These are phyloP conservation scores for Ambrosia hybrid DNA, from an alignment of 140 eudicot genomes.

Conservation along the genomic window DNA sequence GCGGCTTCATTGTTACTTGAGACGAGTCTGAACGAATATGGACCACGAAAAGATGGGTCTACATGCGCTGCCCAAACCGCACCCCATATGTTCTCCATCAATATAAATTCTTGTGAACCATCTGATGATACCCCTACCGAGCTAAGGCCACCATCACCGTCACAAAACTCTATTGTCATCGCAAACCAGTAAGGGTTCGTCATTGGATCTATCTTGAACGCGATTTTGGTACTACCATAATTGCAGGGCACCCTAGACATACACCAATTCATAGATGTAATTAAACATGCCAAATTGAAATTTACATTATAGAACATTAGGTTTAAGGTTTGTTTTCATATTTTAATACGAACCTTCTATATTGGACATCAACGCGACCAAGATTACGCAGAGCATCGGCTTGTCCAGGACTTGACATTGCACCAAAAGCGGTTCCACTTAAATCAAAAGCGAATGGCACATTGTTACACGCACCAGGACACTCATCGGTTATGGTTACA, in stretches of 20 bases:
- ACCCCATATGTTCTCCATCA: slow-evolving; percentile 53
- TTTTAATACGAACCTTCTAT: slow-evolving; percentile 30
- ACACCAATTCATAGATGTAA: slow-evolving; percentile 7
- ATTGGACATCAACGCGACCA: slow-evolving; percentile 47
- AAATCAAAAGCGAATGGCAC: slow-evolving; percentile 47
- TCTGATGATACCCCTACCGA: slow-evolving; percentile 24
- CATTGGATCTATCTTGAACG: slow-evolving; percentile 34
- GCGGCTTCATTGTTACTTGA: slow-evolving; percentile 27
- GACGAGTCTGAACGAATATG: slow-evolving; percentile 30
- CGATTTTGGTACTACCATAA: slow-evolving; percentile 25
- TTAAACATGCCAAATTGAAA: neutral
- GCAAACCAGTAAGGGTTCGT: slow-evolving; percentile 44
- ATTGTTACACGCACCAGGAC: slow-evolving; percentile 47
- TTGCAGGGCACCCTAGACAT: slow-evolving; percentile 45
- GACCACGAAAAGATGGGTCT: slow-evolving; percentile 38
- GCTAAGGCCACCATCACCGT: slow-evolving; percentile 39
- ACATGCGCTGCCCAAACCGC: slow-evolving; percentile 43
- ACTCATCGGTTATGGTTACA: slow-evolving; percentile 52
- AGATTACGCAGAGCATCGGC: slow-evolving; percentile 37
- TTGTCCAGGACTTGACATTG: slow-evolving; percentile 47
- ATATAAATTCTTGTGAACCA: slow-evolving; percentile 24
- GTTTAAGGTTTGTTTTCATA: neutral
- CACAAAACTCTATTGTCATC: slow-evolving; percentile 32
- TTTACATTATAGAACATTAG: neutral
- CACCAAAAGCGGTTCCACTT: slow-evolving; percentile 56